Evolutionary conservation across 1,284 basidiomycete genomes (phyloP).

Genomic region (Uromyces viciae-fabae): DNA sequence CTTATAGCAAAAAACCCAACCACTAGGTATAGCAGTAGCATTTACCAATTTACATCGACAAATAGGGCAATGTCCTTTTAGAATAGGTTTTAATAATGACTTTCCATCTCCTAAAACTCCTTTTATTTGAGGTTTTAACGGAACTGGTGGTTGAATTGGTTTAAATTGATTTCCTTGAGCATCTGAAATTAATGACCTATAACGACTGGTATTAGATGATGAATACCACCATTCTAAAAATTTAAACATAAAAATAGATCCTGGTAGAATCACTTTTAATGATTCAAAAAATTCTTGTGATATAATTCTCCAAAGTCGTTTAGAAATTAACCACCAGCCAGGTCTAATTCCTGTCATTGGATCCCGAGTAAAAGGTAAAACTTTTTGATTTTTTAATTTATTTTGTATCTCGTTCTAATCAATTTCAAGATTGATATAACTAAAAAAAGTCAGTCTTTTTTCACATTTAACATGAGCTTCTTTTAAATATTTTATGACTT

Average conservation of each 20-base stretch:
- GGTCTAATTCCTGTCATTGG: conserved; percentile 1
- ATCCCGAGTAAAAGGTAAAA: conserved; percentile 56
- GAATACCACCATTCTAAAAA: conserved; percentile 99
- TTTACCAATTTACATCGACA: conserved; percentile 75
- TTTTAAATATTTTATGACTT: conserved; percentile 45
- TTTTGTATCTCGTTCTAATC: too few species aligned
- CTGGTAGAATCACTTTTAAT: conserved; percentile 76
- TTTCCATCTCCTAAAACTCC: conserved; percentile 58
- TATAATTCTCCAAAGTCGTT: background rate
- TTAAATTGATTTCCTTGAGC: conserved; percentile 39
- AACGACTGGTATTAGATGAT: conserved; percentile 63
- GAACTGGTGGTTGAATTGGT: conserved; percentile 66
- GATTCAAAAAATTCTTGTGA: conserved; percentile 38
- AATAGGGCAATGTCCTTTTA: conserved; percentile 77
- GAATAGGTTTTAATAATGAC: conserved; percentile 59
- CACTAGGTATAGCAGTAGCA: conserved; percentile 81
- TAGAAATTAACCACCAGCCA: background rate
- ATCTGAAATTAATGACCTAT: conserved; percentile 59
- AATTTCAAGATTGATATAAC: too few species aligned
- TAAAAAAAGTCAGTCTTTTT: too few species aligned
- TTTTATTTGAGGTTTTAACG: conserved; percentile 68
- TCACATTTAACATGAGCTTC: too few species aligned
- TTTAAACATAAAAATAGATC: conserved; percentile 92
- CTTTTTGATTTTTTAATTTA: conserved; percentile 47
- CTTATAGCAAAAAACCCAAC: conserved; percentile 93